Conservation (phyloP, 352 stramenopile genomes). For the Phytophthora kernoviae region DNA sequence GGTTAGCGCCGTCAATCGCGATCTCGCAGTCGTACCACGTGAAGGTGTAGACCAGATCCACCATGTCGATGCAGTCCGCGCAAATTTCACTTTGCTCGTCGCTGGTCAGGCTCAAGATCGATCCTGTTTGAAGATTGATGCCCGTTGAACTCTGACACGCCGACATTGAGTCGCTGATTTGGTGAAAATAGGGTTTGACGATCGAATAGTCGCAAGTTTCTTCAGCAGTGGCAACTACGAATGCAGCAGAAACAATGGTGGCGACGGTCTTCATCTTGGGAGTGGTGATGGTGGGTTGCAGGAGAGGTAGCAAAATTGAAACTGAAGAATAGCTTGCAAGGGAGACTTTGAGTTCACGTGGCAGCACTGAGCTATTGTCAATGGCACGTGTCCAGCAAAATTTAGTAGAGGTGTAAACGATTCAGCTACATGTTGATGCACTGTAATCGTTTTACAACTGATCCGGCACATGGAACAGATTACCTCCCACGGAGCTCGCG, state of each 20-base stretch:
- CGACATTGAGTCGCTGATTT: slow-evolving; percentile 11
- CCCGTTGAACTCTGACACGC: slow-evolving; percentile 15
- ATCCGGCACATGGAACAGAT: too few species aligned
- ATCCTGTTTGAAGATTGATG: slow-evolving; percentile 15
- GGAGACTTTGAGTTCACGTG: too few species aligned
- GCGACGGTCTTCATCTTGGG: slow-evolving; percentile 2
- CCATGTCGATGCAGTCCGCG: slow-evolving; percentile 18
- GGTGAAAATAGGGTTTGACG: slow-evolving; percentile 16
- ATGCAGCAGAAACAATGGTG: background rate
- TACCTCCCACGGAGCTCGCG: too few species aligned
- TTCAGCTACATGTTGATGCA: too few species aligned
- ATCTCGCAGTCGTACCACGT: slow-evolving; percentile 24
- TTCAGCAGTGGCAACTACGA: slow-evolving; percentile 1
- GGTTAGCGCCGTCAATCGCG: slow-evolving; percentile 16
- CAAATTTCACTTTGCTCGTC: slow-evolving; percentile 20
- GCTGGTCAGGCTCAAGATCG: slow-evolving; percentile 1
- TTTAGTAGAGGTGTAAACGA: too few species aligned
- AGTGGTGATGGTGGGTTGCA: background rate
- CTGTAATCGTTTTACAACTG: background rate
- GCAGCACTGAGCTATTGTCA: too few species aligned
- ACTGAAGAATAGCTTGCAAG: too few species aligned
- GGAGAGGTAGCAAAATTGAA: background rate
- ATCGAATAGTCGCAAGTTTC: slow-evolving; percentile 19
- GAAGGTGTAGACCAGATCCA: slow-evolving; percentile 9
- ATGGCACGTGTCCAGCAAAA: background rate